Percentiles rank a stretch among this genome's conserved stretches.
These are phyloP conservation scores for Aspergillus kassunensis DNA, from an alignment of 495 filamentous ascomycete genomes.

Conservation along the genomic window DNA sequence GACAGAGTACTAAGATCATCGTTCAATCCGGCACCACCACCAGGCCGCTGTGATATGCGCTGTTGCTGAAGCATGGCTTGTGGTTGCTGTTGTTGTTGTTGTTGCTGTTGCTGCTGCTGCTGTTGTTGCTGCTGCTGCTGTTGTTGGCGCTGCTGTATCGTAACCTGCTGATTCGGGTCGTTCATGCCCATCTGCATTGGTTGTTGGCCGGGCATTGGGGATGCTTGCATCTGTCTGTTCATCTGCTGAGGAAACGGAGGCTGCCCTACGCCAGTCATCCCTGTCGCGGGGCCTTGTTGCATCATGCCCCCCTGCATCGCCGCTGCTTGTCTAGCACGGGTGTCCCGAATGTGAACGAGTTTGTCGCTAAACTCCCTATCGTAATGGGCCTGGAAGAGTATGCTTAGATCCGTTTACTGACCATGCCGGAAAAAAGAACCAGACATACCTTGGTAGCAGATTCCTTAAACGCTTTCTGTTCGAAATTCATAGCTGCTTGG, in stretches of 20 bases:
- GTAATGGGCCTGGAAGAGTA: constrained; percentile 35
- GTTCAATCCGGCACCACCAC: constrained; percentile 22
- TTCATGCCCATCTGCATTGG: constrained; percentile 46
- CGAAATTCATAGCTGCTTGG: constrained; percentile 46
- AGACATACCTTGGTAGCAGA: constrained; percentile 38
- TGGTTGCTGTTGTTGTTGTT: constrained; percentile 23
- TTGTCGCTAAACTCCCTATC: constrained; percentile 48
- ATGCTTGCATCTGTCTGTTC: constrained; percentile 50
- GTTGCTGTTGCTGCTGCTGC: constrained; percentile 34
- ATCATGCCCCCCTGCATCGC: constrained; percentile 44
- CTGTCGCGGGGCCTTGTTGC: constrained; percentile 28
- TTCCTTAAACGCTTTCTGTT: constrained; percentile 45
- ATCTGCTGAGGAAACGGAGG: constrained; percentile 49
- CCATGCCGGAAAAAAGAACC: not conserved
- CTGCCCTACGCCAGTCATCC: constrained; percentile 34
- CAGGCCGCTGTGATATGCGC: constrained; percentile 36
- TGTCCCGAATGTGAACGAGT: constrained; percentile 44
- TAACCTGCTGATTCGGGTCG: constrained; percentile 37
- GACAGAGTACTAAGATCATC: constrained; percentile 38
- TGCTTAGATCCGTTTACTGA: not conserved
- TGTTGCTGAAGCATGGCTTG: constrained; percentile 34
- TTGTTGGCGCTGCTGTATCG: constrained; percentile 33
- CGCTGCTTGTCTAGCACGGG: constrained; percentile 42
- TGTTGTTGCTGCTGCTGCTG: constrained; percentile 24
- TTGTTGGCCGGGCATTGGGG: constrained; percentile 44